A percentile compares a stretch with the other conserved stretches of the same genome.
These are phyloP conservation scores for Microstegium vimineum DNA, from an alignment of 176 grass and related monocot species.

Conservation along the genomic window DNA sequence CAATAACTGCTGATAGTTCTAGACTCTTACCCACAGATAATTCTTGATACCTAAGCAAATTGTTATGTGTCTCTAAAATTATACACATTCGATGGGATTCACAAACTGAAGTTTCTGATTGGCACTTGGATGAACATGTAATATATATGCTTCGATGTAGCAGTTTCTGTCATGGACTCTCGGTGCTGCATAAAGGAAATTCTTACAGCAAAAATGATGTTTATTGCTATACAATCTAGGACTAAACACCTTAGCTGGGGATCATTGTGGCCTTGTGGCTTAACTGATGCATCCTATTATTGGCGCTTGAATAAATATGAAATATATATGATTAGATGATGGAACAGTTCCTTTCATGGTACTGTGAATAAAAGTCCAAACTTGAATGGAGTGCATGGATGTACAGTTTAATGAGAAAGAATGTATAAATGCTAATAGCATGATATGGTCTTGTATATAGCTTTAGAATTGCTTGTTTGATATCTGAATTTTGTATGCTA, in stretches of 20 bases:
- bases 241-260: neutral
- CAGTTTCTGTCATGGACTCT: neutral
- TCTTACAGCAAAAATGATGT: neutral
- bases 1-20: neutral
- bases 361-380: slow-evolving; percentile 5
- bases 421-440: neutral
- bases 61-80: neutral
- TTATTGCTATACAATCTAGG: neutral
- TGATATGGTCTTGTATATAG: neutral
- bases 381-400: neutral
- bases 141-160: neutral
- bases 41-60: neutral
- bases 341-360: neutral
- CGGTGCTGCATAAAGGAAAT: neutral
- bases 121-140: neutral
- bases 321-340: neutral
- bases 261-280: slow-evolving; percentile 4
- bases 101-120: neutral
- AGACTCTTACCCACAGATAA: neutral
- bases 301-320: neutral
- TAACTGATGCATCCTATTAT: neutral
- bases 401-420: neutral
- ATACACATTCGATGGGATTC: neutral
- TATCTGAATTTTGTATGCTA: slow-evolving; percentile 10
- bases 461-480: neutral